Base-by-base conservation (phyloP, 2,329 filamentous ascomycete species). In the Sphaerulina populicola region DNA sequence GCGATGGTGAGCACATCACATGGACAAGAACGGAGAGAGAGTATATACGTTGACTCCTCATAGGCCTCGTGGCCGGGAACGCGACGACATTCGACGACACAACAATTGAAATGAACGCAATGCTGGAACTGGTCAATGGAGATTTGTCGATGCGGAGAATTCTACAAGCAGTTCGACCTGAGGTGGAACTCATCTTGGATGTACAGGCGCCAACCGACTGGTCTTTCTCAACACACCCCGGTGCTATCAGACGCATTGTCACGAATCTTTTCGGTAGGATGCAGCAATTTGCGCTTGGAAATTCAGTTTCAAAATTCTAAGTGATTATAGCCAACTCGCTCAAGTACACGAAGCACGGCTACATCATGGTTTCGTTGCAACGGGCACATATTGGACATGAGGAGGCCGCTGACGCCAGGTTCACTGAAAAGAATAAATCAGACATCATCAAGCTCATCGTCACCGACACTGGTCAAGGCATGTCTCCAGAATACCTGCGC, bases 381-480 rank as follows among this genome's bases (percentile, higher is more conserved):
- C 33, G 50, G 4, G 44, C 51, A 14, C 30, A 41, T 9, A 9
- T 9, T 11, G 33, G 42, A 7, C 18, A 38, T 1, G 23, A 51
- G 12, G 14, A 14, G 3, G 40, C 47, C 4, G 29, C 46, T 23
- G 29, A 23, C 12, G 49, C 51, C 2, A 46, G 48, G 40, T 53
- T 54, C 15, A 10, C 38, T 30, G 51, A 61, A 8, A 43, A 58
- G n/a, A 56, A 40, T 21, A 56, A 38, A 30, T 51, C 43, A 31
- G 52, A 33, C 33, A 40, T 37, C 12, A 48, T 61, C 33, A 49
- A 55, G 45, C 15, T 62, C 30, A 55, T 45, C 12, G 76, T 87
- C 1, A 70, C 72, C 0, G 83, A 87, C 57, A 82, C 83, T 0
- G 84, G 83, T 1, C 75, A 74, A 40, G 84, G 83, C 1, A 87